A percentile compares a stretch with the other conserved stretches of the same genome.
Evolutionary conservation across 2,329 filamentous ascomycete genomes (phyloP).

Genomic region (Trichoderma sp.): DNA sequence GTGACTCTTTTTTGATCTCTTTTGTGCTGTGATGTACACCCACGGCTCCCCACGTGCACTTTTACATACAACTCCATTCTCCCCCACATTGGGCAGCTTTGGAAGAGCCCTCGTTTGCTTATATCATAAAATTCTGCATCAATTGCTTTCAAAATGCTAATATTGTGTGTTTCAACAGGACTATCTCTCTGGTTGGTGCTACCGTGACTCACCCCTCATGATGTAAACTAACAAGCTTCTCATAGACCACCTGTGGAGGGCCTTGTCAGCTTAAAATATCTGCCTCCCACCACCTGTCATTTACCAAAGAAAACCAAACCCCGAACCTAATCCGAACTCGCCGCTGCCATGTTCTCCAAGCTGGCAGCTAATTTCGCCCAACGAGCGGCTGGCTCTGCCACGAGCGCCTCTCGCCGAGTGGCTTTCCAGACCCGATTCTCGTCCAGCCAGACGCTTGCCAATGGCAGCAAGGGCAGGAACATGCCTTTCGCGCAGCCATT

Average conservation of each 20-base stretch:
- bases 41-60: background rate
- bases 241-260: slow-evolving; percentile 45
- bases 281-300: background rate
- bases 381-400: slow-evolving; percentile 48
- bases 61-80: background rate
- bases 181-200: slow-evolving; percentile 69
- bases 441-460: slow-evolving; percentile 48
- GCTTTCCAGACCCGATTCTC: slow-evolving; percentile 39
- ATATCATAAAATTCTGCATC: background rate
- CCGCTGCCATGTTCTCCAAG: slow-evolving; percentile 58
- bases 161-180: slow-evolving; percentile 48
- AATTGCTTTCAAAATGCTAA: slow-evolving; percentile 7
- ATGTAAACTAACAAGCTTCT: slow-evolving; percentile 19
- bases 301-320: background rate
- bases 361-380: slow-evolving; percentile 53
- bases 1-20: slow-evolving; percentile 20
- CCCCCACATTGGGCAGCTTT: background rate
- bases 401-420: slow-evolving; percentile 40
- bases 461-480: slow-evolving; percentile 67
- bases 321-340: background rate
- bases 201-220: slow-evolving; percentile 43
- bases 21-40: background rate
- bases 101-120: background rate
- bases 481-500: slow-evolving; percentile 59
- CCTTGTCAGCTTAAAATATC: slow-evolving; percentile 33